Base-by-base conservation (phyloP, 2,329 filamentous ascomycete genomes). In the Epichloe aotearoae region DNA sequence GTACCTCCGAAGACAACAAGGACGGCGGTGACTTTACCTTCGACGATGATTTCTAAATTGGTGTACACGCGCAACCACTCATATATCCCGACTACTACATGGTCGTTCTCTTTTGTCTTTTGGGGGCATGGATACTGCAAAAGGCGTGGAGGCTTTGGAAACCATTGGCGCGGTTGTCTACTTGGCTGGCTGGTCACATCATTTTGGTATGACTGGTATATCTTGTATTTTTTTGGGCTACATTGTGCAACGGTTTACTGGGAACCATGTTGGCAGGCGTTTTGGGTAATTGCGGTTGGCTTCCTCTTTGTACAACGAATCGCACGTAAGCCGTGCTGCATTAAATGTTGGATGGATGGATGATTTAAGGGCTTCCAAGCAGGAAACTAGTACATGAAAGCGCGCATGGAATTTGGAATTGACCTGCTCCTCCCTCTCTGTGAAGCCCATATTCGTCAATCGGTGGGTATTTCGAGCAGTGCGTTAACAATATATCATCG, bases 31-130 rank as follows among this genome's bases (percentile, higher is more conserved):
- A 91, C 73, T 94, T 98, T 73, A 77, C 72, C 68, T 97, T 98
- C 62, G 90, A 97, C 60, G 91, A 97, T 59, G 93, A 98, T 73
- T 98, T 98, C 66, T 97, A 87, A 77, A 75, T 66, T 56, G 46
- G 44, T 48, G 12, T 39, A 34, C 19, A 48, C 14, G 47, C 48
- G 57, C 40, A 56, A 52, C 46, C 50, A 43, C 51, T 55, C 60
- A 62, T 61, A 62, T 49, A 44, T 33, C 47, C 40, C 19, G 30
- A 36, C 47, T 37, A 23, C 14, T 49, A 15, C 19, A n/a, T 7
- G 23, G 45, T 20, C n/a, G 20, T 58, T 58, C 58, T 55, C 50
- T 50, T 57, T 20, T 51, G 19, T 33, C 45, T n/a, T 15, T 36
- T 30, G 7, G 12, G 40, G 48, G 37, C 36, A 40, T 44, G 56